Base-by-base conservation (phyloP, 805 yeast species). In the Monosporozyma yasuniensis region DNA sequence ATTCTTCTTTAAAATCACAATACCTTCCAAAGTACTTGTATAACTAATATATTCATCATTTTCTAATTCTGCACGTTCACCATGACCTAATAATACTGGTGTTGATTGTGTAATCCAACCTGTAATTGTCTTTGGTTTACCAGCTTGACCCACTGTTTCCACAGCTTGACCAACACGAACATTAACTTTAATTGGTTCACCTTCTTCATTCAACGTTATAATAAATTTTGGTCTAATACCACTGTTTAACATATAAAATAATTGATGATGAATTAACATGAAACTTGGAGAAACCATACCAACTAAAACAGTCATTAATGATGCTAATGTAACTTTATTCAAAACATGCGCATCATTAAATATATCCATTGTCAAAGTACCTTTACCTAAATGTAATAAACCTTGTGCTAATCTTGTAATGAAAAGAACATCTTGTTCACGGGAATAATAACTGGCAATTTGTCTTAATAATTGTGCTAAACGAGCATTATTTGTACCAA, bases 21-120 rank as follows among this genome's bases (percentile, higher is more conserved):
- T 78, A 47, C 99, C 99, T 67, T 93, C 99, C 56, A 93, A 74
- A 42, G 90, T 79, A 51, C 81, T 78, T 10, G 93, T 78, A 58
- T 88, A 76, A 53, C 95, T 81, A 54, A 87, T 75, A 71, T 90
- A 93, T 70, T 93, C 96, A 59, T 86, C 89, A 50, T 68, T 72
- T 65, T 95, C 99, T 57, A 93, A 74, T 68, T 93, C 99, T 0
- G 99, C 99, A 54, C 97, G 78, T 68, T 93, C 99, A 42, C 98
- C 98, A 59, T 83, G 82, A 39, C 93, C 90, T 50, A 93, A 75
- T 59, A 93, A 73, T 19, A 93, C 99, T 0, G 99, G 99, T 0
- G 99, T 93, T 4, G 93, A 86, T 63, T 93, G 99, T 1, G 99
- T 93, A 19, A 93, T 98, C 99, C 99, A 93, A 35, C 99, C 99